Evolutionary conservation across 1,284 basidiomycete genomes (phyloP).

Genomic region (Cutaneotrichosporon cyanovorans): DNA sequence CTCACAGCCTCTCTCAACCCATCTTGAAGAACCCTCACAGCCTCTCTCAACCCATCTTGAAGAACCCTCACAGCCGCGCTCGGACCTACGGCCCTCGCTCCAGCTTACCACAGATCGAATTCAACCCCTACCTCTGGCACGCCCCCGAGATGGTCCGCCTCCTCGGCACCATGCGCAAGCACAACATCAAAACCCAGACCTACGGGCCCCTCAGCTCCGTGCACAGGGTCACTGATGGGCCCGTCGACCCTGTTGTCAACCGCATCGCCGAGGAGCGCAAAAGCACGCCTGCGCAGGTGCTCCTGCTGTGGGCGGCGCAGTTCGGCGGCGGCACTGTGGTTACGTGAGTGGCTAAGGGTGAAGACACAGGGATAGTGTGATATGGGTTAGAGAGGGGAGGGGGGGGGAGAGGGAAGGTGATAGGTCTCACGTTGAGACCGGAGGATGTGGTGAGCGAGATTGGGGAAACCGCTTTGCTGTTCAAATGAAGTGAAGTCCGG

Average conservation of each 20-base stretch:
- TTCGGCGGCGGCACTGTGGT: constrained; percentile 49
- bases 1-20: no score
- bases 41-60: no score
- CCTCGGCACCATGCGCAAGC: constrained; percentile 53
- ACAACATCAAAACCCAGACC: constrained; percentile 60
- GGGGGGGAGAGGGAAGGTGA: no score
- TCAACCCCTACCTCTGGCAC: constrained; percentile 68
- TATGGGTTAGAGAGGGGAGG: no score
- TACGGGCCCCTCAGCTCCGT: constrained; percentile 52
- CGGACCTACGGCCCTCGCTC: no score
- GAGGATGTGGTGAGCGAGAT: no score
- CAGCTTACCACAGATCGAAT: constrained; percentile 62
- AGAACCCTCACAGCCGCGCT: no score
- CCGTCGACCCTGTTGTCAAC: constrained; percentile 52
- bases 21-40: no score
- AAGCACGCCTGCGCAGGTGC: constrained; percentile 34
- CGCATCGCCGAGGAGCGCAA: constrained; percentile 48
- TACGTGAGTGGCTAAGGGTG: constrained; percentile 54
- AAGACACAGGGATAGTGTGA: no score
- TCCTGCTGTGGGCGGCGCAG: constrained; percentile 40
- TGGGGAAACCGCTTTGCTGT: no score
- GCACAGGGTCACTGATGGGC: constrained; percentile 52
- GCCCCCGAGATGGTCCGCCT: constrained; percentile 52
- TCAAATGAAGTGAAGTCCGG: no score
- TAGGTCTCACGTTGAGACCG: no score